Conservation (phyloP, 176 grass and related monocot species). For the Cenchrus fungigraminus region DNA sequence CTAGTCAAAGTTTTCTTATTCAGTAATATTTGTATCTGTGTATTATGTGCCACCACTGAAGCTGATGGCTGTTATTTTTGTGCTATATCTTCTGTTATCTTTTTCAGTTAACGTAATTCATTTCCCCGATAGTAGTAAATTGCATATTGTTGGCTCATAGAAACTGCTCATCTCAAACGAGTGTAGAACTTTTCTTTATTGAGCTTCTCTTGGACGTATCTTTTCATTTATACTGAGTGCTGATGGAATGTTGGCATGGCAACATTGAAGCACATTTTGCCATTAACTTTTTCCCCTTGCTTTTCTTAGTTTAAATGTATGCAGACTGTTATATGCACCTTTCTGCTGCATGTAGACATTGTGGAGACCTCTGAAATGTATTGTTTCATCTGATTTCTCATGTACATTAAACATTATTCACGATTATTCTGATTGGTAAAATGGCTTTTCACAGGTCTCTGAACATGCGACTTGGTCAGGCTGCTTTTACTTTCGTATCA, state of each 20-base stretch:
- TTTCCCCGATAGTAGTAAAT: slow-evolving; percentile 8
- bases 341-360: neutral
- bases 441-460: slow-evolving; percentile 63
- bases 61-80: slow-evolving; percentile 2
- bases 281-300: neutral
- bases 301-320: slow-evolving; percentile 12
- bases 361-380: neutral
- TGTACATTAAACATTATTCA: neutral
- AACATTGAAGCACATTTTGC: neutral
- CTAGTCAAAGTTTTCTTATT: slow-evolving; percentile 16
- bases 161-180: slow-evolving; percentile 12
- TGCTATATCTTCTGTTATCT: neutral
- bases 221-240: neutral
- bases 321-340: neutral
- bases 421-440: slow-evolving; percentile 26
- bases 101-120: slow-evolving; percentile 5
- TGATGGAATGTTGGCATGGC: slow-evolving; percentile 11
- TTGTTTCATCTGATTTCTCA: slow-evolving; percentile 17
- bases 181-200: neutral
- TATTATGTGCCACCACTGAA: slow-evolving; percentile 4
- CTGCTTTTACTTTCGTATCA: slow-evolving; percentile 94
- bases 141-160: neutral
- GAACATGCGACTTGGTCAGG: slow-evolving; percentile 98
- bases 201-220: neutral
- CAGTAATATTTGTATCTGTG: neutral